Evolutionary conservation across 257 asterid genomes (phyloP), one percentile per base, ranked within the genome.

Genomic region (Haberlea rhodopensis): DNA sequence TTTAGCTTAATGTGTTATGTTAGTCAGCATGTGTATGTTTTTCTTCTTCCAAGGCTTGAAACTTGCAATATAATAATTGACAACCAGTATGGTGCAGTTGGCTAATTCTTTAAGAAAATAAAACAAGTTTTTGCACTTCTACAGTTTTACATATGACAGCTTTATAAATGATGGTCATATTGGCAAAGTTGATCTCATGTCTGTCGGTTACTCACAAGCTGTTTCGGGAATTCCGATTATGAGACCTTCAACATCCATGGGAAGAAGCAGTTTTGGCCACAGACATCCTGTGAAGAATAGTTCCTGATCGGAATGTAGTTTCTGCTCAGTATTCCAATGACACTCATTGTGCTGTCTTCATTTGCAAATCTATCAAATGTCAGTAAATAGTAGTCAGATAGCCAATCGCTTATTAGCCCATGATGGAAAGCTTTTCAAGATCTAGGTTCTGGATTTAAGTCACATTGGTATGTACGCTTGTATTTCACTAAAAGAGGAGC

Each of bases 191-290:
- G n/a, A n/a, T n/a, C n/a, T n/a, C n/a, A n/a, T n/a, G n/a, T n/a
- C n/a, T n/a, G n/a, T n/a, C n/a, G n/a, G n/a, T n/a, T n/a, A n/a
- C n/a, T n/a, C n/a, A n/a, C n/a, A n/a, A n/a, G 48, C 32, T 27
- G 16, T 8, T 11, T 62, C 25, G 1, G 70, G 76, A 31, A 55
- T 25, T 18, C 77, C 77, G 13, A 80, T 48, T 24, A 75, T 60
- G 19, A 81, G 60, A 1, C 83, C 86, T 70, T 81, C 76, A 23
- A 70, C 37, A 53, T 81, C 86, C 11, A 64, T 63, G 0, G 86
- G 83, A 13, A 81, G 70, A 28, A 78, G 76, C 40, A 81, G 68
- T 61, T 73, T 78, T 28, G 23, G 52, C 83, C 80, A 78, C 21
- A 63, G 45, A 62, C 81, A 78, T 23, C 83, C 80, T 0, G 84